These are phyloP conservation scores for Porcisia hertigi DNA, from an alignment of 208 protist genomes.

Conservation along the genomic window DNA sequence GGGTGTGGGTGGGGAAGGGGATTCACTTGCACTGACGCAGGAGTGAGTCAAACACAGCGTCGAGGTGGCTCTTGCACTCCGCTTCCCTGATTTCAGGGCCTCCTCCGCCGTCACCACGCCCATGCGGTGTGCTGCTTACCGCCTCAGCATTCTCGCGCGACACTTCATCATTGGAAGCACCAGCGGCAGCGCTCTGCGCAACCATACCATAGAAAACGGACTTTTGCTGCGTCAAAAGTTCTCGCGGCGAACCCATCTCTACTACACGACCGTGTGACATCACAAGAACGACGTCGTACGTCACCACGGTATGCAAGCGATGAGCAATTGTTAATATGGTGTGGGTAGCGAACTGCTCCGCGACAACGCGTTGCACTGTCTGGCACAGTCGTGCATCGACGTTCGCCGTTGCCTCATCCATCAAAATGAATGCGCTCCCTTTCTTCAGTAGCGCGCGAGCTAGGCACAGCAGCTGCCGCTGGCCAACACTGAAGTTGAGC, in stretches of 20 bases:
- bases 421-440: slow-evolving; percentile 60
- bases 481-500: slow-evolving; percentile 68
- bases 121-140: background rate
- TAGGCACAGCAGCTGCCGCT: slow-evolving; percentile 78
- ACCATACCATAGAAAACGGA: slow-evolving; percentile 28
- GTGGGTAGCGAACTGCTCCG: slow-evolving; percentile 40
- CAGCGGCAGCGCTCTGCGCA: slow-evolving; percentile 19
- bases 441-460: slow-evolving; percentile 67
- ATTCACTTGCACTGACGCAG: slow-evolving; percentile 20
- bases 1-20: background rate
- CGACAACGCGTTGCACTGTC: slow-evolving; percentile 34
- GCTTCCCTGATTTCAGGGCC: slow-evolving; percentile 4
- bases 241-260: slow-evolving; percentile 28
- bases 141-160: background rate
- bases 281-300: slow-evolving; percentile 67
- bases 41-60: slow-evolving; percentile 18
- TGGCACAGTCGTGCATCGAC: slow-evolving; percentile 59
- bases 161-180: background rate
- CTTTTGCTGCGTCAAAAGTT: slow-evolving; percentile 3
- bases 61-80: slow-evolving; percentile 10
- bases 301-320: slow-evolving; percentile 65
- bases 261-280: slow-evolving; percentile 47
- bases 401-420: slow-evolving; percentile 80
- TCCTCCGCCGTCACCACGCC: background rate
- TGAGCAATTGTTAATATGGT: slow-evolving; percentile 79